Evolutionary conservation across 2,329 filamentous ascomycete species (phyloP).

Genomic region (Colletotrichum incanum): DNA sequence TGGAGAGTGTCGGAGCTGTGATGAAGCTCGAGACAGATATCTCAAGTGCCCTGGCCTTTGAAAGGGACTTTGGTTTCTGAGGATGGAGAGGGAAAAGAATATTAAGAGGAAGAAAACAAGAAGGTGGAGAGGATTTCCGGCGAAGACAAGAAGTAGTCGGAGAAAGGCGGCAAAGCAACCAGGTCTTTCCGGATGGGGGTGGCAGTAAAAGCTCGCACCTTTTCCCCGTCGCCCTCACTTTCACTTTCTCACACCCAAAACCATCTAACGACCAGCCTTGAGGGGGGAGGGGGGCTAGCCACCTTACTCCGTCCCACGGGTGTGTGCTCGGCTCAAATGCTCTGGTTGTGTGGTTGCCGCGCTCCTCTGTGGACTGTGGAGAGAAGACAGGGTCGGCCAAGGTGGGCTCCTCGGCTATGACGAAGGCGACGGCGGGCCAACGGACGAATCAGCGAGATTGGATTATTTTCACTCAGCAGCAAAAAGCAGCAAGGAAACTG

Average conservation of each 20-base stretch:
- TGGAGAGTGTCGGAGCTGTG: slow-evolving; percentile 41
- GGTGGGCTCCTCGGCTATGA: slow-evolving; percentile 45
- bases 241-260: slow-evolving; percentile 13
- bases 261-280: slow-evolving; percentile 10
- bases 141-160: slow-evolving; percentile 41
- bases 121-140: slow-evolving; percentile 50
- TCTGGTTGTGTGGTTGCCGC: slow-evolving; percentile 32
- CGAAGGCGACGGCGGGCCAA: slow-evolving; percentile 44
- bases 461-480: slow-evolving; percentile 44
- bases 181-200: slow-evolving; percentile 31
- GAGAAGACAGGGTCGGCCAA: slow-evolving; percentile 28
- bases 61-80: slow-evolving; percentile 26
- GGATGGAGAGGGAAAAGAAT: slow-evolving; percentile 47
- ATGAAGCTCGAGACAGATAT: slow-evolving; percentile 33
- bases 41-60: slow-evolving; percentile 39
- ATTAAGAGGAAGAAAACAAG: slow-evolving; percentile 38
- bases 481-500: slow-evolving; percentile 32
- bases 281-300: slow-evolving; percentile 4
- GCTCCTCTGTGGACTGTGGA: slow-evolving; percentile 37
- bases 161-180: slow-evolving; percentile 31
- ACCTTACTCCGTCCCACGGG: slow-evolving; percentile 9
- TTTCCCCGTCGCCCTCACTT: slow-evolving; percentile 12
- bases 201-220: slow-evolving; percentile 35
- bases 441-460: slow-evolving; percentile 40
- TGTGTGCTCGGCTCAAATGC: slow-evolving; percentile 36